Evolutionary conservation across 2,329 filamentous ascomycete species (phyloP).

Genomic region (Cytospora piceicola): DNA sequence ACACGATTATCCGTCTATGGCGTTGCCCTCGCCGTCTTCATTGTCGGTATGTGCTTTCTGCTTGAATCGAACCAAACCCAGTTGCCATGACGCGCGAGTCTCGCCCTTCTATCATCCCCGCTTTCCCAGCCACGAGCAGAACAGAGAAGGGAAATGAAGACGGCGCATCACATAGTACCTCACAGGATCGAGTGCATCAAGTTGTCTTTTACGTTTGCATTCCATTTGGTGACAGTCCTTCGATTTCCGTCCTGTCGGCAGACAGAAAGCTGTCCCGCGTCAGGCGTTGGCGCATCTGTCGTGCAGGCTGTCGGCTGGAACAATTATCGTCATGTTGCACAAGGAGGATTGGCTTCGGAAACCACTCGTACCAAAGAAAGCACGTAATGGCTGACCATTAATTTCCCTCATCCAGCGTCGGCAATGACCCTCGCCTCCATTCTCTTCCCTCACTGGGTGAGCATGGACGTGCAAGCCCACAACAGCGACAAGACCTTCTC

Average conservation of each 20-base stretch:
- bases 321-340: conserved; percentile 13
- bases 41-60: conserved; percentile 27
- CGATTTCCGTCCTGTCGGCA: neutral
- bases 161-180: neutral
- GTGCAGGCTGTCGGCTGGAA: neutral
- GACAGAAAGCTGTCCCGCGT: neutral
- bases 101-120: conserved; percentile 5
- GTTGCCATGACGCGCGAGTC: neutral
- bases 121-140: neutral
- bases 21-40: conserved; percentile 27
- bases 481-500: conserved; percentile 51
- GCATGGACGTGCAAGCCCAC: conserved; percentile 58
- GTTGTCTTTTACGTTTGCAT: neutral
- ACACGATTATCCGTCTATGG: conserved; percentile 31
- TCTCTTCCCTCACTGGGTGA: conserved; percentile 71
- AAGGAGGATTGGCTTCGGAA: neutral
- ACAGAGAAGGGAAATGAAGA: neutral
- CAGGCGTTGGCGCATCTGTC: neutral
- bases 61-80: conserved; percentile 5
- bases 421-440: conserved; percentile 73
- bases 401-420: conserved; percentile 56
- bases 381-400: conserved; percentile 38
- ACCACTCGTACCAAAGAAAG: neutral
- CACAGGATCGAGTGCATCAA: neutral
- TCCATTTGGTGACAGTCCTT: neutral